These are phyloP conservation scores for Saturnispora galanensis DNA, from an alignment of 805 yeast species.

Conservation along the genomic window DNA sequence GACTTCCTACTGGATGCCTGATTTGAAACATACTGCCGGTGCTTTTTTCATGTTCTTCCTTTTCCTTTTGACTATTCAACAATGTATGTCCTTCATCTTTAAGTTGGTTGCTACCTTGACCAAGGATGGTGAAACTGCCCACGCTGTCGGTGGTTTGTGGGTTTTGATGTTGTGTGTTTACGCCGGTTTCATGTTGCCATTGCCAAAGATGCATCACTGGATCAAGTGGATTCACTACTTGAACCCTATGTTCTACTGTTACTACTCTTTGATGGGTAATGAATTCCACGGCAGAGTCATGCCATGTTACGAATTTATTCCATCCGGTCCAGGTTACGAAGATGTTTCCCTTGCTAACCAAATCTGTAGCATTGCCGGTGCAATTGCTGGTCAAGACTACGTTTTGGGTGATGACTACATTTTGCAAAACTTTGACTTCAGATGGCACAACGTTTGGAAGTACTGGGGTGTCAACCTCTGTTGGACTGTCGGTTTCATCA, in stretches of 20 bases:
- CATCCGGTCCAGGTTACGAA: constrained; percentile 47
- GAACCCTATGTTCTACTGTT: constrained; percentile 38
- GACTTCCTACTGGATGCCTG: constrained; percentile 42
- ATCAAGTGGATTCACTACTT: constrained; percentile 44
- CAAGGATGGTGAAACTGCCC: constrained; percentile 45
- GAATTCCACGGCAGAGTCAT: constrained; percentile 48
- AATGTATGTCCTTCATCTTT: constrained; percentile 45
- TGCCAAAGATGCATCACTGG: constrained; percentile 45
- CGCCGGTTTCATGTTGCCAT: constrained; percentile 39
- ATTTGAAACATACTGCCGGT: constrained; percentile 42
- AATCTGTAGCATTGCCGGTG: constrained; percentile 43
- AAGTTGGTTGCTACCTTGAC: constrained; percentile 44
- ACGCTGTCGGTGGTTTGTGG: constrained; percentile 44
- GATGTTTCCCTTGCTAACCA: constrained; percentile 30
- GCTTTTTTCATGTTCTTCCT: constrained; percentile 41
- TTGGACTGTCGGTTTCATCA: constrained; percentile 35
- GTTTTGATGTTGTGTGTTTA: constrained; percentile 49
- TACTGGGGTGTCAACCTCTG: constrained; percentile 39
- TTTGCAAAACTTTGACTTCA: constrained; percentile 26
- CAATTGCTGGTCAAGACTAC: constrained; percentile 25
- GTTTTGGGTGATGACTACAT: constrained; percentile 30
- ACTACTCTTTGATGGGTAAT: constrained; percentile 44
- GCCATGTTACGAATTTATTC: constrained; percentile 40
- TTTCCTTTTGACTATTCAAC: constrained; percentile 33
- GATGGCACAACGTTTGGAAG: constrained; percentile 36